Percentiles rank a stretch among this genome's conserved stretches.
Conservation (phyloP, 441 rosid species). For the Brassica balearica region DNA sequence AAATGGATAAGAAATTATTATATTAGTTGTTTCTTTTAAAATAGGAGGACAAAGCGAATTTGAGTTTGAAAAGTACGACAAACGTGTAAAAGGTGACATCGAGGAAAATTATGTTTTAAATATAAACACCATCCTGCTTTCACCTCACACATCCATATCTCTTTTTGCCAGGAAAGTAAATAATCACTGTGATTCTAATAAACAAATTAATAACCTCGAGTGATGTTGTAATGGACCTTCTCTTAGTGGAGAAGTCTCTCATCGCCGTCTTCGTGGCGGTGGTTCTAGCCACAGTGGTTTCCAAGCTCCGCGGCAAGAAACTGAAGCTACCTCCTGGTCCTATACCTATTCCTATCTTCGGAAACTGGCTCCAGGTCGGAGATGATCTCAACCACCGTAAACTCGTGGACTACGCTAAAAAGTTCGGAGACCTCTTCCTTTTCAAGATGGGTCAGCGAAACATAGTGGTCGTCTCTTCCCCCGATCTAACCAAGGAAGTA, state of each 20-base stretch:
- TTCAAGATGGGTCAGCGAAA: slow-evolving; percentile 95
- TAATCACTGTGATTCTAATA: not conserved
- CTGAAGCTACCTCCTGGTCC: slow-evolving; percentile 94
- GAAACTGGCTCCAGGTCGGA: slow-evolving; percentile 98
- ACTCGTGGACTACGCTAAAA: slow-evolving; percentile 73
- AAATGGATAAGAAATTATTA: no score
- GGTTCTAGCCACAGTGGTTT: slow-evolving; percentile 63
- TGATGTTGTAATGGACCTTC: slow-evolving; percentile 62
- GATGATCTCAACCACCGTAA: slow-evolving; percentile 94
- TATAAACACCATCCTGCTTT: not conserved
- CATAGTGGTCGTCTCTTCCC: slow-evolving; percentile 87
- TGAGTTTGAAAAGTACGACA: not conserved
- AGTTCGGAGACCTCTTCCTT: slow-evolving; percentile 76
- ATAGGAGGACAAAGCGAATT: not conserved
- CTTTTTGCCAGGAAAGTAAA: not conserved
- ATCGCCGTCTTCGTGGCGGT: slow-evolving; percentile 70
- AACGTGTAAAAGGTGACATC: not conserved
- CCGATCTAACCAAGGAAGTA: slow-evolving; percentile 82
- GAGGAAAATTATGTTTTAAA: not conserved
- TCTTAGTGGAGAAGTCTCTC: slow-evolving; percentile 78
- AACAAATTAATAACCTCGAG: not conserved
- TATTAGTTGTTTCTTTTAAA: no score
- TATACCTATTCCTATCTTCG: slow-evolving; percentile 77
- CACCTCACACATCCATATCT: not conserved
- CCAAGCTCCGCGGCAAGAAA: slow-evolving; percentile 86